Evolutionary conservation across 495 filamentous ascomycete species (phyloP), one percentile per base, ranked within the genome.

Genomic region (Penicillium parvum): DNA sequence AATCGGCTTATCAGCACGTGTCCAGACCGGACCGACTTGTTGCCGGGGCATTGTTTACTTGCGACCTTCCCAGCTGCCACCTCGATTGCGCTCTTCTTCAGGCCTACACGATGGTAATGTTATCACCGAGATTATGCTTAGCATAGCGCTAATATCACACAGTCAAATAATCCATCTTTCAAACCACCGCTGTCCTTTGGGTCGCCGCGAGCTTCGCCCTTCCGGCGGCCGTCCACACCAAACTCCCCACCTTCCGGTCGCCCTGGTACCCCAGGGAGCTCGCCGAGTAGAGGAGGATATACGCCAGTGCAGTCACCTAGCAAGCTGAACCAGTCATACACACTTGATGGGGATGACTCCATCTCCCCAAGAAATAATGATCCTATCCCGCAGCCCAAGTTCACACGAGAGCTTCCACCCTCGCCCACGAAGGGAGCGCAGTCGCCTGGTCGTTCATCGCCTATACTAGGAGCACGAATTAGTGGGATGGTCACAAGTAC

Each of bases 131-230:
- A 14, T 17, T 7, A 5, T 5, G 9, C 8, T 6, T n/a, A 30
- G n/a, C 2, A n/a, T 5, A 15, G 12, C 28, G 28, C 28, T 30
- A 15, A 30, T 30, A 29, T 15, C 7, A 47, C 57, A 46, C 49
- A 71, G 50, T 57, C 67, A 32, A 64, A 63, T 25, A 69, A 69
- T 50, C 55, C 65, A 29, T 60, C 76, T 33, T 87, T 85, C 68
- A 86, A 86, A 56, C 83, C 84, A 12, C 79, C 82, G 11, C 65
- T 86, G 37, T 84, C 80, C 30, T 84, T 81, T 64, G 78, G 77
- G 51, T 81, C 81, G 16, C 79, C 78, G 28, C 73, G 85, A 61
- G 76, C 77, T 39, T 88, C 85, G 5, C 85, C 85, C n/a, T 90
- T 90, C 57, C 80, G 83, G 8, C 75, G 84, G 37, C 81, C 82